Evolutionary conservation across 1,284 basidiomycete genomes (phyloP).

Genomic region (Xanthoconium separans): DNA sequence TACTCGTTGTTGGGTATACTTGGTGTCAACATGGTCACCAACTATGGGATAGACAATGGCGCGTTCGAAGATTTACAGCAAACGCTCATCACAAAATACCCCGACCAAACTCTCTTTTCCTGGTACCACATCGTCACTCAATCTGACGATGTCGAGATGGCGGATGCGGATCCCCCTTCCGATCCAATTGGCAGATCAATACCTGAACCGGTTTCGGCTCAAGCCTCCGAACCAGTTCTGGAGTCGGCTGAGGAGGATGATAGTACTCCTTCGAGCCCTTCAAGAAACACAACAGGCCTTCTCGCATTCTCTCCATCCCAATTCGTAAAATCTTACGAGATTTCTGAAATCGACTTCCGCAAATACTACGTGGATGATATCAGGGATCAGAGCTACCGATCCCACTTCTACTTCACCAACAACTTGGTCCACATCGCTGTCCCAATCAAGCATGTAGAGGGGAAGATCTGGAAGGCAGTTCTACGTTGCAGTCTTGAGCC

Average conservation of each 20-base stretch:
- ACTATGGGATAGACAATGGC: slow-evolving; percentile 23
- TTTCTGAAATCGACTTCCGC: slow-evolving; percentile 21
- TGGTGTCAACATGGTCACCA: slow-evolving; percentile 12
- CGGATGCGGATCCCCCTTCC: neutral
- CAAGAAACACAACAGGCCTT: slow-evolving; percentile 18
- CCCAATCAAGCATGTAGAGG: slow-evolving; percentile 20
- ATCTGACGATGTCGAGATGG: slow-evolving; percentile 10
- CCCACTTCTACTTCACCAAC: slow-evolving; percentile 22
- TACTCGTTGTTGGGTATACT: slow-evolving; percentile 32
- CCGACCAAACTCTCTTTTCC: slow-evolving; percentile 31
- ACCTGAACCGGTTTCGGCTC: neutral
- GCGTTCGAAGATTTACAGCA: slow-evolving; percentile 26
- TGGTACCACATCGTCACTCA: slow-evolving; percentile 16
- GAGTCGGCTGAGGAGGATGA: neutral
- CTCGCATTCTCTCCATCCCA: slow-evolving; percentile 24
- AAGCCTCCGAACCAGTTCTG: neutral
- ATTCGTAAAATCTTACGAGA: slow-evolving; percentile 20
- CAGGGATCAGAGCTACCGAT: slow-evolving; percentile 9
- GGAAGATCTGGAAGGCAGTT: slow-evolving; percentile 22
- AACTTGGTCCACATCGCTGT: slow-evolving; percentile 19
- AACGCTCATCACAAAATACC: slow-evolving; percentile 14
- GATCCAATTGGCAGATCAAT: too few relatives aligned
- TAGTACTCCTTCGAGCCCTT: neutral
- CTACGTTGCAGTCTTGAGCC: slow-evolving; percentile 24
- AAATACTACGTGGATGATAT: slow-evolving; percentile 20